These are phyloP conservation scores for Umbelopsis vinacea DNA, from an alignment of 192 early-diverging fungal species.

Conservation along the genomic window DNA sequence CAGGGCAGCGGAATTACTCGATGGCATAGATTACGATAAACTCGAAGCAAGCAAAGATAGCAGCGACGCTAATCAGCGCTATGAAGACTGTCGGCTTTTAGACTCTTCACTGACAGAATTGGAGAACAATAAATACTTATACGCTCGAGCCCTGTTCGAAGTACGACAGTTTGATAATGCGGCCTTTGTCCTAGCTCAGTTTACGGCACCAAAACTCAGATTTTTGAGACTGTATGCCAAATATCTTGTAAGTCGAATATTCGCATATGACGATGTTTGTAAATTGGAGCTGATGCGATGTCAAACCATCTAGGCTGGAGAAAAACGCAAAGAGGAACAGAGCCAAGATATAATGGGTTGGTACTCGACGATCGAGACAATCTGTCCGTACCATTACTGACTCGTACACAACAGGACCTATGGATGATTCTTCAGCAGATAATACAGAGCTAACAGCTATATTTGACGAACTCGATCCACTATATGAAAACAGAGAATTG, in stretches of 20 bases:
- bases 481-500: slow-evolving; percentile 46
- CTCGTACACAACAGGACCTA: slow-evolving; percentile 32
- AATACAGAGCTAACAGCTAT: slow-evolving; percentile 55
- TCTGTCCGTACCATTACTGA: neutral
- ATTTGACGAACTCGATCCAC: slow-evolving; percentile 47
- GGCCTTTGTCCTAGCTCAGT: slow-evolving; percentile 53
- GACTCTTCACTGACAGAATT: slow-evolving; percentile 28
- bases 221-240: slow-evolving; percentile 84
- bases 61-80: slow-evolving; percentile 8
- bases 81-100: slow-evolving; percentile 1
- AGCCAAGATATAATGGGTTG: slow-evolving; percentile 58
- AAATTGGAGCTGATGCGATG: neutral
- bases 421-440: slow-evolving; percentile 46
- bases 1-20: slow-evolving; percentile 59
- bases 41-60: neutral
- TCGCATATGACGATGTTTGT: neutral
- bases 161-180: slow-evolving; percentile 73
- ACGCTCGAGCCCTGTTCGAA: slow-evolving; percentile 77
- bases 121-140: slow-evolving; percentile 57
- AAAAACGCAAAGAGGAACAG: slow-evolving; percentile 65
- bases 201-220: slow-evolving; percentile 50
- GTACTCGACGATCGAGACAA: neutral
- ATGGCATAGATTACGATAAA: slow-evolving; percentile 35
- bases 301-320: slow-evolving; percentile 42
- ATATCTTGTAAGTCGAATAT: slow-evolving; percentile 65